Conservation (phyloP, 2,329 filamentous ascomycete genomes). For the Xylariaceae sp. region DNA sequence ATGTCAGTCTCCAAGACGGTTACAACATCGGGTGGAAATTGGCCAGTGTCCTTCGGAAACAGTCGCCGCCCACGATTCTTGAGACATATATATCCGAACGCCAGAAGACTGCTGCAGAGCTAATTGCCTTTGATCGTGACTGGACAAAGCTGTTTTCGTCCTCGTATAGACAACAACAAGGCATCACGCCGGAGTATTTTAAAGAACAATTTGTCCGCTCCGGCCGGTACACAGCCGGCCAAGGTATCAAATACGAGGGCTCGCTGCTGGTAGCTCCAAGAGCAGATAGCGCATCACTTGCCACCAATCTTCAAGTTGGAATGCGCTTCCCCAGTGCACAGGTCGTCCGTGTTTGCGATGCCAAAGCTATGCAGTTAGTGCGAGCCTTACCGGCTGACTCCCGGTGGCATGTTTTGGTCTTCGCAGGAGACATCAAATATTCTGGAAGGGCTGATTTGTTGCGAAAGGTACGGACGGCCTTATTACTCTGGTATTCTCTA, state of each 20-base stretch:
- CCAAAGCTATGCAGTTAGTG: conserved; percentile 51
- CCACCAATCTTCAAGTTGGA: conserved; percentile 42
- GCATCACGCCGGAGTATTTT: conserved; percentile 38
- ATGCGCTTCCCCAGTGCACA: conserved; percentile 56
- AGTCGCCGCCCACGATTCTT: conserved; percentile 40
- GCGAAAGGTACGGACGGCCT: conserved; percentile 27
- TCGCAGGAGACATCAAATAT: conserved; percentile 48
- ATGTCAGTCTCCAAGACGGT: conserved; percentile 58
- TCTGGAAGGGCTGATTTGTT: conserved; percentile 28
- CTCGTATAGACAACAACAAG: conserved; percentile 31
- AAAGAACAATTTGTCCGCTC: conserved; percentile 53
- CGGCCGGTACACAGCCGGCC: conserved; percentile 57
- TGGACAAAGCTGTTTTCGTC: conserved; percentile 51
- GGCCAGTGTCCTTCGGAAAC: conserved; percentile 43
- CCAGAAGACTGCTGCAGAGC: conserved; percentile 48
- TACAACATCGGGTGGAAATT: conserved; percentile 62
- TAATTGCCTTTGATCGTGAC: conserved; percentile 58
- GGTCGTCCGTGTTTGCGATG: conserved; percentile 58
- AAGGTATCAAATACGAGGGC: conserved; percentile 51
- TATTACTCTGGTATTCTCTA: not conserved
- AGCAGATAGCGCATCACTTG: conserved; percentile 34
- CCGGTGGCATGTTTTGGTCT: conserved; percentile 47
- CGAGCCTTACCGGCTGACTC: conserved; percentile 45
- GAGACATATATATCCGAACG: conserved; percentile 52
- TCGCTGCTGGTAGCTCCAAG: conserved; percentile 42